A percentile compares a stretch with the other conserved stretches of the same genome.
Evolutionary conservation across 1,284 basidiomycete genomes (phyloP).

Genomic region (Tranzscheliella williamsii): DNA sequence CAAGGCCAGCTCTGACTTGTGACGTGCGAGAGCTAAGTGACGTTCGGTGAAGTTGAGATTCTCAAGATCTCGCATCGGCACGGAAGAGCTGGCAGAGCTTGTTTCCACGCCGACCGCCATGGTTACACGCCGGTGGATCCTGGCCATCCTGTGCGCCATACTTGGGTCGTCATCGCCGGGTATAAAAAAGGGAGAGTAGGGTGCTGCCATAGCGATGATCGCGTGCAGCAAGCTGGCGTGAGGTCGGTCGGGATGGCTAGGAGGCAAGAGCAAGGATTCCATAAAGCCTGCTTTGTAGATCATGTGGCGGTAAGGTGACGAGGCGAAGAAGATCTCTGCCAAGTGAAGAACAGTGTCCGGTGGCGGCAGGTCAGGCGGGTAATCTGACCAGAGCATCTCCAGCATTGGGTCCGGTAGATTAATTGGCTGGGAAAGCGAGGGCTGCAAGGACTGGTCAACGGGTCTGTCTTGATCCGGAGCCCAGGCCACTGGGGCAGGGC

Average conservation of each 20-base stretch:
- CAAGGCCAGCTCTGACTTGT: conserved; percentile 4
- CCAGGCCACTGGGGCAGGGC: not conserved
- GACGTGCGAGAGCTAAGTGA: conserved; percentile 9
- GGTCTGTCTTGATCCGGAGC: no score
- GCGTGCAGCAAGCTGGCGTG: conserved; percentile 10
- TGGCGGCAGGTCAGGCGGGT: conserved; percentile 13
- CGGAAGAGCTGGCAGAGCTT: not conserved
- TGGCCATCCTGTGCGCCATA: not conserved
- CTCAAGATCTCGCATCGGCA: not conserved
- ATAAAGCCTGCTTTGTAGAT: conserved; percentile 15
- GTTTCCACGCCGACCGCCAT: not conserved
- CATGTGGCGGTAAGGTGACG: conserved; percentile 6
- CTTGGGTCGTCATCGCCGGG: not conserved
- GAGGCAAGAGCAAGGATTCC: conserved; percentile 6
- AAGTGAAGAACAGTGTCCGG: conserved; percentile 18
- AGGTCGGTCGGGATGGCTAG: conserved; percentile 7
- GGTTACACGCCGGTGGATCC: not conserved
- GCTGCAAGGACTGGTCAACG: no score
- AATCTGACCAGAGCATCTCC: conserved; percentile 17
- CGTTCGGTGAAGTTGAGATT: conserved; percentile 13
- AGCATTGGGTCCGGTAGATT: conserved; percentile 8
- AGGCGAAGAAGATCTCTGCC: conserved; percentile 19
- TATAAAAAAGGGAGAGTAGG: conserved; percentile 9
- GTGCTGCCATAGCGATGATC: conserved; percentile 10
- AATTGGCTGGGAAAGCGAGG: not conserved